These are phyloP conservation scores for Prosopis cineraria DNA, from an alignment of 306 rosid species.

Conservation along the genomic window DNA sequence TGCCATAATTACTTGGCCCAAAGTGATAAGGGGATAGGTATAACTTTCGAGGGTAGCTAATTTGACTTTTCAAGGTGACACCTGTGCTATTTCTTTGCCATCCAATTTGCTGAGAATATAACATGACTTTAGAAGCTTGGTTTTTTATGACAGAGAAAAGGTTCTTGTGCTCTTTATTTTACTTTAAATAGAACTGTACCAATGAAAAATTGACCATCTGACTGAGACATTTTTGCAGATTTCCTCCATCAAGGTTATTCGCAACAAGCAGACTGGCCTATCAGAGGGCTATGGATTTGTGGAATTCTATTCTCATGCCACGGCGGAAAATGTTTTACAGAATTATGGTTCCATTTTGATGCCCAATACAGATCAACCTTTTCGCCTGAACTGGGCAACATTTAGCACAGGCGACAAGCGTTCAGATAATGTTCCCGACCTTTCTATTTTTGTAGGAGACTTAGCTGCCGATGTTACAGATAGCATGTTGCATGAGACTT, in stretches of 20 bases:
- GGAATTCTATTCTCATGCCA: slow-evolving; percentile 74
- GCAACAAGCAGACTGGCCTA: slow-evolving; percentile 81
- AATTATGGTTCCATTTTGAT: slow-evolving; percentile 67
- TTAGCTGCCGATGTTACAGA: slow-evolving; percentile 98
- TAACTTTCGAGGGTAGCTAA: slow-evolving; percentile 44
- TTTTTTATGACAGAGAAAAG: slow-evolving; percentile 28
- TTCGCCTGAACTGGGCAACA: slow-evolving; percentile 98
- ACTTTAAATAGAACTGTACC: not conserved
- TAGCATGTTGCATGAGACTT: slow-evolving; percentile 79
- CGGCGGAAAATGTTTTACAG: slow-evolving; percentile 89
- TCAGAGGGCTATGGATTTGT: slow-evolving; percentile 99
- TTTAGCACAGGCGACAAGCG: slow-evolving; percentile 91
- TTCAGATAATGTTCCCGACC: slow-evolving; percentile 91
- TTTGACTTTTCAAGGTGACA: slow-evolving; percentile 22
- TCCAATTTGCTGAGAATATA: slow-evolving; percentile 11
- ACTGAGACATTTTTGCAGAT: slow-evolving; percentile 52
- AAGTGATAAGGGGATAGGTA: slow-evolving; percentile 13
- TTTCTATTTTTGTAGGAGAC: slow-evolving; percentile 98
- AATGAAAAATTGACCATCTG: not conserved
- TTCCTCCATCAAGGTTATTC: slow-evolving; percentile 81
- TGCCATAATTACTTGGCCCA: slow-evolving; percentile 9
- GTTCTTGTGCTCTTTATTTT: slow-evolving; percentile 16
- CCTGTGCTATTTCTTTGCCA: slow-evolving; percentile 22
- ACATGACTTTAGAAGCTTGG: slow-evolving; percentile 9
- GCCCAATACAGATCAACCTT: slow-evolving; percentile 90